These are phyloP conservation scores for Datura wrightii DNA, from an alignment of 257 asterid genomes.

Conservation along the genomic window DNA sequence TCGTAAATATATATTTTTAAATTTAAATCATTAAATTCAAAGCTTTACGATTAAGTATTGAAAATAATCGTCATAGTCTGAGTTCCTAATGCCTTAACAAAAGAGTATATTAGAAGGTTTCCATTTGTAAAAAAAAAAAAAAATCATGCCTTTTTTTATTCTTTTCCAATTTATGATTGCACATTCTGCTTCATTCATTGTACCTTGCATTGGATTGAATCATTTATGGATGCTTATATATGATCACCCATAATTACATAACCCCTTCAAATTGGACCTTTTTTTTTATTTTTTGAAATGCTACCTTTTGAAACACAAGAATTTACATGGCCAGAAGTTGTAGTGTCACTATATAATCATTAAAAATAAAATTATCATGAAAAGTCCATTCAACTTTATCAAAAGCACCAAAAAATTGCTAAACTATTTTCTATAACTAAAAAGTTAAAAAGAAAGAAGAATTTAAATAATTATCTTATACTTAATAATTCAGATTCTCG, in stretches of 20 bases:
- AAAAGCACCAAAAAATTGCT: not conserved
- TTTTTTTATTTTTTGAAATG: not conserved
- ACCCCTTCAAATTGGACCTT: not conserved
- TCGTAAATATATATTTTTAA: not conserved
- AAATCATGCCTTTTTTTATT: not conserved
- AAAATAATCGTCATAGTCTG: not conserved
- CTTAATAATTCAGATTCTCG: too few species aligned
- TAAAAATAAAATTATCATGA: not conserved
- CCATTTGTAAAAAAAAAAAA: not conserved
- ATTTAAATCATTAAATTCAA: not conserved
- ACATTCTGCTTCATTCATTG: not conserved
- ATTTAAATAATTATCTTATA: too few species aligned
- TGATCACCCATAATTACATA: not conserved
- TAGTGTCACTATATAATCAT: slow-evolving; percentile 15
- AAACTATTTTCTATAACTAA: not conserved
- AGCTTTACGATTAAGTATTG: too few species aligned
- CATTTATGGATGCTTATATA: not conserved
- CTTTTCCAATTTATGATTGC: not conserved
- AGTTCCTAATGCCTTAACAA: not conserved
- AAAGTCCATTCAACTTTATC: too few species aligned
- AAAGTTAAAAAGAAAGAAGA: not conserved
- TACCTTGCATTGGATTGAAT: not conserved
- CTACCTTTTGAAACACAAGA: not conserved
- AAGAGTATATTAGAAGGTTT: not conserved
- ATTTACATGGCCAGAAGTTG: slow-evolving; percentile 26